phyloP scores from a whole-genome alignment of 2,329 filamentous ascomycete genomes.

The Rosellinia necatrix region DNA sequence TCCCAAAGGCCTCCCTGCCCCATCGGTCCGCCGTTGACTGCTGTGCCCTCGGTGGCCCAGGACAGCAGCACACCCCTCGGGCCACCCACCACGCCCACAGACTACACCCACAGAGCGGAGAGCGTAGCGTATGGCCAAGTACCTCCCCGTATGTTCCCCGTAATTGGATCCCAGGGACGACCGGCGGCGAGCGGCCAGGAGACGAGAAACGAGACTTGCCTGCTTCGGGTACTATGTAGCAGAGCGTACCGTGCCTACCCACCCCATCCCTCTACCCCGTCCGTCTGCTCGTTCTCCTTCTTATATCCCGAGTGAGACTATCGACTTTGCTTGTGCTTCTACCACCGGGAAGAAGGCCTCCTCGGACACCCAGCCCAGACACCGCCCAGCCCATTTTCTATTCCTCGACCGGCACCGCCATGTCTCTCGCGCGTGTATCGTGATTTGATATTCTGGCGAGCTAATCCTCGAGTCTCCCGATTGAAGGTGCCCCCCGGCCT shows the following conservation, averaged over 20 bases:
- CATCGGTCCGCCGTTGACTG: too few relatives aligned
- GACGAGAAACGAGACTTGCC: slow-evolving; percentile 9
- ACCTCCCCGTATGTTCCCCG: too few relatives aligned
- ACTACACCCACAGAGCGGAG: slow-evolving; percentile 6
- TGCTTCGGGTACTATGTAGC: too few relatives aligned
- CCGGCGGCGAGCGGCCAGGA: neutral
- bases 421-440: slow-evolving; percentile 13
- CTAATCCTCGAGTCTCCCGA: neutral
- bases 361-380: slow-evolving; percentile 10
- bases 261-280: slow-evolving; percentile 17
- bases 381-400: neutral
- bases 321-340: slow-evolving; percentile 23
- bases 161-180: too few relatives aligned
- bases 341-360: slow-evolving; percentile 6
- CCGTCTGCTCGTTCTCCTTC: slow-evolving; percentile 24
- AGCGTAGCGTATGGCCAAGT: too few relatives aligned
- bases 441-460: slow-evolving; percentile 18
- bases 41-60: too few relatives aligned
- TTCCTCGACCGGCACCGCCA: slow-evolving; percentile 12
- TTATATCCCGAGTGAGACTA: slow-evolving; percentile 28
- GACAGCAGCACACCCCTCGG: too few relatives aligned
- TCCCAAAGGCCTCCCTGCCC: too few relatives aligned
- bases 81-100: too few relatives aligned
- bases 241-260: slow-evolving; percentile 4
- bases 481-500: slow-evolving; percentile 9